Base-by-base conservation (phyloP, 2,329 filamentous ascomycete species). In the Chaetomiaceae sp. region DNA sequence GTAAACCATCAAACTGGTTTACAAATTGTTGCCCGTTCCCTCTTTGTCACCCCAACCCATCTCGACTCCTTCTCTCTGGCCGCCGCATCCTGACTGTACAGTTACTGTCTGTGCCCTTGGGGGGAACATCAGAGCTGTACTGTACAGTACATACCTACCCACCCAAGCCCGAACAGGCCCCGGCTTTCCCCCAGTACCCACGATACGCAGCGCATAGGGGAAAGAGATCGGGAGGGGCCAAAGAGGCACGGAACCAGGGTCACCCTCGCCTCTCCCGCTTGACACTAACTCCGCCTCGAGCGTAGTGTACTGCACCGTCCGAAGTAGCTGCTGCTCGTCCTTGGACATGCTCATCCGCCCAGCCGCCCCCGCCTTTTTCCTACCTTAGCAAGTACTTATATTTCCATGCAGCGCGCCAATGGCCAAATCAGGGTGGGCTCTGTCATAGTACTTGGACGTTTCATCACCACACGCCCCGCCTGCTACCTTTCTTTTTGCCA, bases 381-480 rank as follows among this genome's bases (percentile, higher is more conserved):
- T 61, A 57, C 55, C 57, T 58, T 58, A 59, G 58, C 56, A 60
- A 59, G 54, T 60, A 60, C 58, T 63, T 62, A 63, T 61, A 64
- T 59, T 58, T 62, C 52, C 49, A 62, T 62, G 56, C 60, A 56
- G 58, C 64, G 57, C 64, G 66, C 65, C 66, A 67, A 69, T 71
- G 67, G 65, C 69, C 71, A 71, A 71, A 76, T 75, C 71, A 74
- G 70, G 71, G 67, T 71, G 69, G 66, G 65, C 68, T 65, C 67
- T 65, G 64, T 68, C 65, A 52, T 52, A 49, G 49, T 48, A 67
- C 68, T 67, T 69, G 65, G 64, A 69, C 66, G 69, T 71, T 70
- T 67, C 66, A 68, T 67, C 65, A 66, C 66, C 67, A 66, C 69
- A 65, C 65, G 65, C 69, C 72, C 72, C 69, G 68, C 70, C 68